Conservation (phyloP, 1,139 yeast species). For the Candida dubliniensis region DNA sequence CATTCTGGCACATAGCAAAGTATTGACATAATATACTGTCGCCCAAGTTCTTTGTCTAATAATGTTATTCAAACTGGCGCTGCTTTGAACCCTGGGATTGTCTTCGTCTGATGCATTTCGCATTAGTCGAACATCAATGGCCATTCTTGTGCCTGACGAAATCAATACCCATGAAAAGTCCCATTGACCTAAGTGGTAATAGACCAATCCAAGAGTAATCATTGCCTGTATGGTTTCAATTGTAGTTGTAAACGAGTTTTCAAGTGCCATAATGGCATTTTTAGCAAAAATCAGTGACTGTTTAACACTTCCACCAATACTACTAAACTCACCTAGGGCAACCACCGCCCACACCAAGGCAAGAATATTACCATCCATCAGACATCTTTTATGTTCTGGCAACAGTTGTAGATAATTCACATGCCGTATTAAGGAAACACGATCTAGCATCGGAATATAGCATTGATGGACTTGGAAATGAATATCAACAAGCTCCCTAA, state of each 20-base stretch:
- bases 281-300: slow-evolving; percentile 18
- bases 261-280: slow-evolving; percentile 24
- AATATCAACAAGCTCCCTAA: slow-evolving; percentile 17
- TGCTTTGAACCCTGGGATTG: slow-evolving; percentile 7
- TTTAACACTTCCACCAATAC: slow-evolving; percentile 9
- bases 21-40: slow-evolving; percentile 21
- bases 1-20: slow-evolving; percentile 24
- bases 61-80: slow-evolving; percentile 18
- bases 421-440: slow-evolving; percentile 17
- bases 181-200: slow-evolving; percentile 27
- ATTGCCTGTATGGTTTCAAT: slow-evolving; percentile 28
- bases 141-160: slow-evolving; percentile 25
- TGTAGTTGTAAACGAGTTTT: slow-evolving; percentile 23
- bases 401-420: slow-evolving; percentile 7
- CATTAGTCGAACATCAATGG: slow-evolving; percentile 28
- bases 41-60: slow-evolving; percentile 28
- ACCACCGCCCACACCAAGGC: slow-evolving; percentile 25
- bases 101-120: slow-evolving; percentile 15
- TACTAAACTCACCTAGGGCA: slow-evolving; percentile 19
- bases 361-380: slow-evolving; percentile 20
- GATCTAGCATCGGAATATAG: slow-evolving; percentile 25
- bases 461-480: slow-evolving; percentile 22
- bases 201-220: slow-evolving; percentile 22
- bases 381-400: slow-evolving; percentile 9
- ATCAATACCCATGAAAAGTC: slow-evolving; percentile 27